Conservation (phyloP, 129 eudicot species). For the Flaveria trinervia region DNA sequence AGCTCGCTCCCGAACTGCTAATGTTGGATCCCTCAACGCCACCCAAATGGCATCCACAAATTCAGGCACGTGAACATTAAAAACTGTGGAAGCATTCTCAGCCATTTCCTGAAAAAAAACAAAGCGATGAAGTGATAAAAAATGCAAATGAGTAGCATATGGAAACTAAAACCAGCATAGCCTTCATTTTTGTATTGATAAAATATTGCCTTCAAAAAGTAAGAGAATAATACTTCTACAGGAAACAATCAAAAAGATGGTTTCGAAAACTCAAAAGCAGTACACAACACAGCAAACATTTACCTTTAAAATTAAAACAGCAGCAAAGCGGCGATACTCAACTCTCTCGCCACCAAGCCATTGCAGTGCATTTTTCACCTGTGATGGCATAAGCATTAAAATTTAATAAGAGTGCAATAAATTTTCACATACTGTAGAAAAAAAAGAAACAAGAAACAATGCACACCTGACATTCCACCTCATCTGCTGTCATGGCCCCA, state of each 20-base stretch:
- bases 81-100: slow-evolving; percentile 95
- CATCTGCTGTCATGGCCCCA: slow-evolving; percentile 98
- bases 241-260: not conserved
- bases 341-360: slow-evolving; percentile 94
- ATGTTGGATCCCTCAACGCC: slow-evolving; percentile 87
- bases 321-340: slow-evolving; percentile 93
- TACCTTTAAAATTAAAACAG: slow-evolving; percentile 91
- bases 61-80: slow-evolving; percentile 85
- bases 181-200: slow-evolving; percentile 13
- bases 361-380: slow-evolving; percentile 83
- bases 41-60: slow-evolving; percentile 98
- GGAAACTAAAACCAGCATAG: slow-evolving; percentile 18
- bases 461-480: slow-evolving; percentile 88
- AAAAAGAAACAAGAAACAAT: not conserved
- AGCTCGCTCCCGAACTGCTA: slow-evolving; percentile 86
- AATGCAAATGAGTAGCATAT: slow-evolving; percentile 6
- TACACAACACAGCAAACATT: slow-evolving; percentile 21
- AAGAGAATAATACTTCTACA: slow-evolving; percentile 10
- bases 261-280: slow-evolving; percentile 6
- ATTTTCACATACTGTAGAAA: not conserved
- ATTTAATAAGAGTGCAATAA: not conserved
- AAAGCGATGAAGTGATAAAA: not conserved
- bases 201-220: not conserved
- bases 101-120: slow-evolving; percentile 83
- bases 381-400: slow-evolving; percentile 20